Evolutionary conservation across 768 basidiomycete species (phyloP), one percentile per base, ranked within the genome.

Genomic region (Mycena floridula): DNA sequence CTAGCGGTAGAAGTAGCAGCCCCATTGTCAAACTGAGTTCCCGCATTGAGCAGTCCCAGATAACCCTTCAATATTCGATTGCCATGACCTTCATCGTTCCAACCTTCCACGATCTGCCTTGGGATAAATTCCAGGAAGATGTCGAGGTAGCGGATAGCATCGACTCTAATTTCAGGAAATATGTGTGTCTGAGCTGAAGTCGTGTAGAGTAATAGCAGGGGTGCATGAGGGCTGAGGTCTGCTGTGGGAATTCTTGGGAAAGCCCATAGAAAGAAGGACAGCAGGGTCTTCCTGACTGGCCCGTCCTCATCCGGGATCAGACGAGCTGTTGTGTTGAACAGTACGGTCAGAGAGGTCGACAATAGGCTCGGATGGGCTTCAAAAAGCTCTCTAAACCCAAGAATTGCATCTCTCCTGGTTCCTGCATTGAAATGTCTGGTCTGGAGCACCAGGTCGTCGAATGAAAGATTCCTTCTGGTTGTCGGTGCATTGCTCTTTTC

Each of bases 151-250:
- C 83, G 81, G 43, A 95, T 72, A 3, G 91, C 89, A 57, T 97
- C 94, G 28, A 97, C 75, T 13, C 92, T 78, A 48, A 97, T 91
- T 61, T 95, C 91, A 18, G 93, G 93, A 60, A 93, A 96, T 38
- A 98, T 95, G 54, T 94, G 88, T 0, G 90, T 93, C 60, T 94
- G 85, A 0, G 91, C 90, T 8, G 93, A 95, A 5, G 89, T 83
- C 0, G 82, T 81, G 59, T 93, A 95, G 13, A 98, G 77, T 20
- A 97, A 69, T 5, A 97, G 68, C 0, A 82, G 55, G 1, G 88
- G 69, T 0, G 85, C 70, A 56, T 96, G 89, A 4, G 94, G 92
- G 1, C 67, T 47, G 1, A 97, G 62, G 41, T 79, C 72, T 30
- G 85, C 90, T 26, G 62, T 60, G 4, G 83, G 70, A 37, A 89